Conservation (phyloP, 1,284 basidiomycete species). For the Fomitiporia mediterranea region DNA sequence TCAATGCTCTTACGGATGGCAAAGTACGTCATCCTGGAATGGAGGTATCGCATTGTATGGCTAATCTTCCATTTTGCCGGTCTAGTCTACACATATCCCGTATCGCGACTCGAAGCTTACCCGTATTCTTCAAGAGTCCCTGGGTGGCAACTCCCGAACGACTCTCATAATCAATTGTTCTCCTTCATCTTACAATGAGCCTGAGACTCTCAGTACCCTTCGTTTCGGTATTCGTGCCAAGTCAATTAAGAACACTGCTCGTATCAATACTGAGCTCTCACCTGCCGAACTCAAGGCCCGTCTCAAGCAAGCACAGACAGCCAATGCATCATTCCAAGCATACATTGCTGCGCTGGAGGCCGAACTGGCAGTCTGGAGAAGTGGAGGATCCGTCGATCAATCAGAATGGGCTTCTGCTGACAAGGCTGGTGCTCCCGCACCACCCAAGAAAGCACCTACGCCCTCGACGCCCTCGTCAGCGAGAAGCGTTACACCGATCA, state of each 20-base stretch:
- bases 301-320: conserved; percentile 85
- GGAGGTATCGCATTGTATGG: conserved; percentile 4
- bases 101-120: conserved; percentile 99
- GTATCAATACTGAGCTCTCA: conserved; percentile 97
- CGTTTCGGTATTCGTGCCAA: conserved; percentile 99
- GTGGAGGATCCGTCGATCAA: conserved; percentile 84
- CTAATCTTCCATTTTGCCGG: conserved; percentile 17
- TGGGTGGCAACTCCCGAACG: conserved; percentile 98
- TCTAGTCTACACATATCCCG: conserved; percentile 91
- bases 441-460: conserved; percentile 59
- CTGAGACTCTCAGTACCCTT: conserved; percentile 95
- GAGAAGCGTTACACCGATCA: conserved; percentile 79
- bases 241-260: conserved; percentile 99
- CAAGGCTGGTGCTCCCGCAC: conserved; percentile 45
- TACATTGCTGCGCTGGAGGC: conserved; percentile 90
- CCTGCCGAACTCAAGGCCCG: conserved; percentile 93
- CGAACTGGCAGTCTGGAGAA: conserved; percentile 88
- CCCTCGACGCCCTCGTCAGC: conserved; percentile 61
- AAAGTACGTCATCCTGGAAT: conserved; percentile 56
- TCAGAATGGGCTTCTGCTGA: conserved; percentile 77
- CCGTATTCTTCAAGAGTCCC: conserved; percentile 98
- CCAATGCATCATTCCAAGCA: conserved; percentile 80
- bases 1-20: conserved; percentile 95
- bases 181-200: conserved; percentile 93
- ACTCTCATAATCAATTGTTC: conserved; percentile 99